Base-by-base conservation (phyloP, 192 early-diverging fungal species). In the Chytriomyces sp. region DNA sequence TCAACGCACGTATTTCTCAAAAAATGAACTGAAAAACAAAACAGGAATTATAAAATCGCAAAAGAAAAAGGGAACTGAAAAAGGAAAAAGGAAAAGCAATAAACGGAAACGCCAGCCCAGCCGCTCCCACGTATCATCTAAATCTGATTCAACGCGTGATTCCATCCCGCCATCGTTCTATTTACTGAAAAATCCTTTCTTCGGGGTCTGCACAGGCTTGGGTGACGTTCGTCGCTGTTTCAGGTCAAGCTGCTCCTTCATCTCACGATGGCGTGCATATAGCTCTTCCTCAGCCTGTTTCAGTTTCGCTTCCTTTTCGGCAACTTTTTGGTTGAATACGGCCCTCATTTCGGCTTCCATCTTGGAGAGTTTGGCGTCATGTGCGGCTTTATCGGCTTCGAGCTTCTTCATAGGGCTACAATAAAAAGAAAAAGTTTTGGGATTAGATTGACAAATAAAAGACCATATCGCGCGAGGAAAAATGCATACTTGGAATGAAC, bases 271-370 rank as follows among this genome's bases (percentile, higher is more conserved):
- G 71, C 95, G 94, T 20, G 96, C 94, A 81, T 97, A 95, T 48
- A 99, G 86, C 88, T 90, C 97, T 73, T 97, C 96, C 83, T 99
- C 97, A 53, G 91, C 92, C 82, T 96, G 95, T 88, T 97, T 99
- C 72, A 99, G 88, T 86, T 97, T 98, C 77, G 94, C 85, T 82
- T 99, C 96, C 86, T 98, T 98, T 85, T 99, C 97, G 69, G 95
- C 93, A 4, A 99, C 97, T 90, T 99, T 98, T 71, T 95, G 94
- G 84, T 96, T 93, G 91, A 99, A 99, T 59, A 99, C 97, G 57
- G 92, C 87, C 83, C 95, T 96, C 97, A 99, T 99, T 84, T 99
- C 97, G 44, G 91, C 90, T 82, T 99, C 96, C 97, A 99, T 98
- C 89, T 97, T 97, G 57, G 91, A 87, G 86, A 99, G 89, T 87